Evolutionary conservation across 208 protist genomes (phyloP).

Genomic region (Leishmania gerbilli): DNA sequence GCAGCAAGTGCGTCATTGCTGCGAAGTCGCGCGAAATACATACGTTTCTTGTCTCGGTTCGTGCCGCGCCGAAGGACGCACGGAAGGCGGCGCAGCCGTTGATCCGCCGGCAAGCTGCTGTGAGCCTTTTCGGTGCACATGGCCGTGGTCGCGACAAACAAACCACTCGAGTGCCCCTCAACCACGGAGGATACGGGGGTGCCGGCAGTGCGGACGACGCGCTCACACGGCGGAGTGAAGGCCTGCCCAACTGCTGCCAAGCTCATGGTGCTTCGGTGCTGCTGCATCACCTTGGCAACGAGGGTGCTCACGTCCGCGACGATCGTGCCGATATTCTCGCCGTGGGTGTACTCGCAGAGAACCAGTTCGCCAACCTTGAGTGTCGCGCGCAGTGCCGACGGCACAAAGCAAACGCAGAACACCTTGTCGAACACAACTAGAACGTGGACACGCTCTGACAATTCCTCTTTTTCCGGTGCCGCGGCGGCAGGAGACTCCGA

Average conservation of each 20-base stretch:
- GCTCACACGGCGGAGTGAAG: constrained; percentile 10
- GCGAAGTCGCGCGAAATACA: constrained; percentile 71
- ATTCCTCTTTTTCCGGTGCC: background rate
- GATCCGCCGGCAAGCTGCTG: constrained; percentile 27
- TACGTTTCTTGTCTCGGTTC: constrained; percentile 78
- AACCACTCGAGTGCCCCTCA: background rate
- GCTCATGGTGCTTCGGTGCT: background rate
- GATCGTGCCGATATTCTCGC: constrained; percentile 55
- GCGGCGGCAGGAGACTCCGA: background rate
- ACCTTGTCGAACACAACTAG: constrained; percentile 62
- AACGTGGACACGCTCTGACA: constrained; percentile 33
- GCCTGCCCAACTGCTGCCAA: background rate
- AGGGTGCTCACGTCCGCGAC: constrained; percentile 51
- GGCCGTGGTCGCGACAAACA: constrained; percentile 4
- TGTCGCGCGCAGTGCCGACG: constrained; percentile 28
- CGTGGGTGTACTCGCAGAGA: constrained; percentile 51
- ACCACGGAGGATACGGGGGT: background rate
- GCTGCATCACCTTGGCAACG: constrained; percentile 20
- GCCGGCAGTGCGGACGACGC: background rate
- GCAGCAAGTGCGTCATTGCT: constrained; percentile 58
- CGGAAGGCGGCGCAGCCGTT: constrained; percentile 55
- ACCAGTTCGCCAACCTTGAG: constrained; percentile 70
- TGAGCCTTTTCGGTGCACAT: constrained; percentile 20
- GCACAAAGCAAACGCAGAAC: constrained; percentile 72
- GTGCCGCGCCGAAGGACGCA: constrained; percentile 63